A percentile compares a stretch with the other conserved stretches of the same genome.
These are phyloP conservation scores for Pyrenopolyporus hunteri DNA, from an alignment of 495 filamentous ascomycete genomes.

Conservation along the genomic window DNA sequence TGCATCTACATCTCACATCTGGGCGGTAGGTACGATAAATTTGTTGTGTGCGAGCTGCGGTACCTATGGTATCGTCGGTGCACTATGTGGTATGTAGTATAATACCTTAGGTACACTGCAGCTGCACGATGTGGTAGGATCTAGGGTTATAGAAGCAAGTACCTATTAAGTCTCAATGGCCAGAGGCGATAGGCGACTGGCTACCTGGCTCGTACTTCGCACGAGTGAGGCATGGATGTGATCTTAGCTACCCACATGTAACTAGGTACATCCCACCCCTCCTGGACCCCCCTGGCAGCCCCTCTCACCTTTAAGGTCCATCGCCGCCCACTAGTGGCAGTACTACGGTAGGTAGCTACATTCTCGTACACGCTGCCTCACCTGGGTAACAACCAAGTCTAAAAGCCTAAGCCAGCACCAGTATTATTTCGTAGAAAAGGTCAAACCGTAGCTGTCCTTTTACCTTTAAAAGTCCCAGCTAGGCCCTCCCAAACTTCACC, in stretches of 20 bases:
- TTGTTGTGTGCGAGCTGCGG: constrained; percentile 12
- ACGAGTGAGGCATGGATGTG: constrained; percentile 28
- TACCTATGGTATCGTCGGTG: constrained; percentile 19
- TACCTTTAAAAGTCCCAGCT: constrained; percentile 29
- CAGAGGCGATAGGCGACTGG: not conserved
- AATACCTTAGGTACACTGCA: constrained; percentile 1
- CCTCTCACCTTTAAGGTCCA: constrained; percentile 15
- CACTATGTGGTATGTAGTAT: no score
- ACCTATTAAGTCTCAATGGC: constrained; percentile 6
- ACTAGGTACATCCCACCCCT: constrained; percentile 7
- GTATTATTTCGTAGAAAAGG: constrained; percentile 21
- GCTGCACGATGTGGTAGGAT: constrained; percentile 6
- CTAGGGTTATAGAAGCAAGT: constrained; percentile 9
- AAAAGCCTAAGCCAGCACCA: constrained; percentile 33
- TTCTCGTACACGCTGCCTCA: constrained; percentile 35
- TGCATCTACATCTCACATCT: no score
- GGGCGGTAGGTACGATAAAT: constrained; percentile 17
- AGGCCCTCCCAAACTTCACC: constrained; percentile 12
- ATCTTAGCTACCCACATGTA: constrained; percentile 22
- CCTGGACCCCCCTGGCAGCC: constrained; percentile 17
- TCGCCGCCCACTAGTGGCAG: constrained; percentile 18
- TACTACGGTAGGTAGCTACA: constrained; percentile 29
- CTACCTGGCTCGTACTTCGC: constrained; percentile 25
- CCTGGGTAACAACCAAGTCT: constrained; percentile 30
- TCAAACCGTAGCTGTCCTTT: constrained; percentile 5